phyloP scores from a whole-genome alignment of 2,329 filamentous ascomycete species.

The Neurospora sp. region DNA sequence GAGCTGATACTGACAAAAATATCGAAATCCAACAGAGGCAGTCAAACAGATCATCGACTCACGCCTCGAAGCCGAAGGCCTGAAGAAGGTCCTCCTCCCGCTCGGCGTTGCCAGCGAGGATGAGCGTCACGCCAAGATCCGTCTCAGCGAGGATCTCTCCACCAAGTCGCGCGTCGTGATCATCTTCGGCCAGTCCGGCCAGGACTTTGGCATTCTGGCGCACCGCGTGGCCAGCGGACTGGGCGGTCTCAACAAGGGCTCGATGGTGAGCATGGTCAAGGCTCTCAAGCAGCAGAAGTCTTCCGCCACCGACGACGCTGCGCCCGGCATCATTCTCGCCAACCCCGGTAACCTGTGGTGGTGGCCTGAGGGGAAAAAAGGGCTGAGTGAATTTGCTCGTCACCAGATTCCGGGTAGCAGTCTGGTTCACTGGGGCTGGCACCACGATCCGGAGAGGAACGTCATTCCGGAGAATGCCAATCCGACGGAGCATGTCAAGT shows the following conservation, averaged over 20 bases:
- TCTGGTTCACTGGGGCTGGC: slow-evolving; percentile 46
- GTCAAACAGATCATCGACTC: slow-evolving; percentile 48
- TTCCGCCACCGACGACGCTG: slow-evolving; percentile 22
- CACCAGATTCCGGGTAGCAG: slow-evolving; percentile 49
- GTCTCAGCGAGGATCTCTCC: slow-evolving; percentile 44
- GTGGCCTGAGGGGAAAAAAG: slow-evolving; percentile 52
- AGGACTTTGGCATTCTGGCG: slow-evolving; percentile 67
- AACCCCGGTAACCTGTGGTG: slow-evolving; percentile 72
- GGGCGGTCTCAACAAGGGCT: slow-evolving; percentile 62
- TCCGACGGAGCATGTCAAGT: slow-evolving; percentile 51
- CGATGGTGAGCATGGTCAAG: slow-evolving; percentile 52
- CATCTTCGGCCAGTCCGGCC: slow-evolving; percentile 59
- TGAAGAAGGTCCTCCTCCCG: slow-evolving; percentile 54
- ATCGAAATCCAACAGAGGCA: slow-evolving; percentile 39
- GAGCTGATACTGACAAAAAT: slow-evolving; percentile 1
- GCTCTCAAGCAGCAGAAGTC: slow-evolving; percentile 29
- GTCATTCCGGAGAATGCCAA: slow-evolving; percentile 48
- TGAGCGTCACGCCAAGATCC: slow-evolving; percentile 58
- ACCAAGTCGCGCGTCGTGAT: slow-evolving; percentile 56
- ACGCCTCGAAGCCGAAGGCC: slow-evolving; percentile 51
- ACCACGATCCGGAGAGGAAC: slow-evolving; percentile 47
- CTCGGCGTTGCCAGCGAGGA: slow-evolving; percentile 30
- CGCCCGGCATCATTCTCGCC: slow-evolving; percentile 59
- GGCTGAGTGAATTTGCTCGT: slow-evolving; percentile 51
- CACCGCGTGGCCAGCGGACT: slow-evolving; percentile 54